Evolutionary conservation across 2,329 filamentous ascomycete species (phyloP).

Genomic region (Microdochium trichocladiopsis): DNA sequence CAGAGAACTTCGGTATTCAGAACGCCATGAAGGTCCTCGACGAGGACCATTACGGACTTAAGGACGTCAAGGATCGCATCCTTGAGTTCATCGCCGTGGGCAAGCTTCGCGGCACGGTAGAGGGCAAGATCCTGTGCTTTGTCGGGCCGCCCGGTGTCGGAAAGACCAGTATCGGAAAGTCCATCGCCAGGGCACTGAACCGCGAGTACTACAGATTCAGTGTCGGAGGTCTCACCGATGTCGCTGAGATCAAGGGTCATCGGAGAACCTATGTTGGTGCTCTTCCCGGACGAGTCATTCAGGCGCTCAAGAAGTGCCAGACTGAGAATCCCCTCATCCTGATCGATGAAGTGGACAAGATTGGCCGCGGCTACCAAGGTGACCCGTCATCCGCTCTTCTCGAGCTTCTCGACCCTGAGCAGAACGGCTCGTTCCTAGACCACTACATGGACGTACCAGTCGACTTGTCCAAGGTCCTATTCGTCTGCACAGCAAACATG

Average conservation of each 20-base stretch:
- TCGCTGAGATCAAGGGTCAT: conserved; percentile 98
- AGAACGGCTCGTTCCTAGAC: conserved; percentile 94
- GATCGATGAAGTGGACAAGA: conserved; percentile 98
- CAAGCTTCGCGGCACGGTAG: conserved; percentile 91
- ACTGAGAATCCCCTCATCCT: conserved; percentile 95
- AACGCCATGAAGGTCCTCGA: conserved; percentile 87
- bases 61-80: conserved; percentile 98
- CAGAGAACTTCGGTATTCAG: conserved; percentile 93
- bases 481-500: conserved; percentile 98
- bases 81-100: conserved; percentile 97
- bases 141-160: conserved; percentile 96
- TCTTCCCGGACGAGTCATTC: conserved; percentile 91
- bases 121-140: conserved; percentile 97
- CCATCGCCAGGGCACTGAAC: conserved; percentile 89
- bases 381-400: conserved; percentile 92
- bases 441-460: conserved; percentile 99
- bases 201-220: conserved; percentile 98
- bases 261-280: conserved; percentile 94
- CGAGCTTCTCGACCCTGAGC: conserved; percentile 90
- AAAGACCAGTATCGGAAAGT: conserved; percentile 98
- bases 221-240: conserved; percentile 92
- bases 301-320: conserved; percentile 97
- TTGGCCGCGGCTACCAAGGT: conserved; percentile 91
- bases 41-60: conserved; percentile 92
- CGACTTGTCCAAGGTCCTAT: conserved; percentile 93